Conservation (phyloP, 2,329 filamentous ascomycete species). For the Beauveria sp. region DNA sequence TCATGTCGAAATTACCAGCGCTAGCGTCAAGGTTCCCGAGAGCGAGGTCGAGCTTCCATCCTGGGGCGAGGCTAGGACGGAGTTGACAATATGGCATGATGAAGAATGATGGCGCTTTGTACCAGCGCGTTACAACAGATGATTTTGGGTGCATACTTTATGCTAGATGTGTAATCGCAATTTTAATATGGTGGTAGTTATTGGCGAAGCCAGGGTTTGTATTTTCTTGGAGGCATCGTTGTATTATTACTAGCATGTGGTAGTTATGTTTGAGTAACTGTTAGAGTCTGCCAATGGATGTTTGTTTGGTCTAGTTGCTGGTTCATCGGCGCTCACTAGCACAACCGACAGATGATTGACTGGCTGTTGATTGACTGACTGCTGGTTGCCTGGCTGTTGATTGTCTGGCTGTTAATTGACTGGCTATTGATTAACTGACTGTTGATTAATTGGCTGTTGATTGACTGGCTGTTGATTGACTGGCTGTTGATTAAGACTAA, state of each 20-base stretch:
- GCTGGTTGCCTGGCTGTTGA: too few relatives aligned
- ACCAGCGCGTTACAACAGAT: background rate
- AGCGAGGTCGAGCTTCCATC: conserved; percentile 20
- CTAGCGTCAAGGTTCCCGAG: conserved; percentile 21
- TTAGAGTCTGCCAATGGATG: conserved; percentile 8
- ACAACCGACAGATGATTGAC: background rate
- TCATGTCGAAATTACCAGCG: conserved; percentile 24
- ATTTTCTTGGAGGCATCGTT: conserved; percentile 10
- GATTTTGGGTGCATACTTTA: conserved; percentile 9
- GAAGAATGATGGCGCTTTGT: background rate
- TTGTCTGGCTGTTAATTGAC: too few relatives aligned
- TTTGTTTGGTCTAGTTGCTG: background rate
- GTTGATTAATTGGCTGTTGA: too few relatives aligned
- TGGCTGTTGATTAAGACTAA: too few relatives aligned
- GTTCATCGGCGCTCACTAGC: background rate
- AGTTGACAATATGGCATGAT: conserved; percentile 6
- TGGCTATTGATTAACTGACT: too few relatives aligned
- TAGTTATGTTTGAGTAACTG: conserved; percentile 8
- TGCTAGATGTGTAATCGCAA: conserved; percentile 7
- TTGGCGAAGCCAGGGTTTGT: conserved; percentile 8
- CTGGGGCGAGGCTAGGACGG: conserved; percentile 18
- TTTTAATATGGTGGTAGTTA: conserved; percentile 11
- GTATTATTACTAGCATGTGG: conserved; percentile 10
- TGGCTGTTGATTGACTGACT: too few relatives aligned
- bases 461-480: too few relatives aligned